Base-by-base conservation (phyloP, 176 grass and related monocot genomes). In the Rhynchospora tenuis region DNA sequence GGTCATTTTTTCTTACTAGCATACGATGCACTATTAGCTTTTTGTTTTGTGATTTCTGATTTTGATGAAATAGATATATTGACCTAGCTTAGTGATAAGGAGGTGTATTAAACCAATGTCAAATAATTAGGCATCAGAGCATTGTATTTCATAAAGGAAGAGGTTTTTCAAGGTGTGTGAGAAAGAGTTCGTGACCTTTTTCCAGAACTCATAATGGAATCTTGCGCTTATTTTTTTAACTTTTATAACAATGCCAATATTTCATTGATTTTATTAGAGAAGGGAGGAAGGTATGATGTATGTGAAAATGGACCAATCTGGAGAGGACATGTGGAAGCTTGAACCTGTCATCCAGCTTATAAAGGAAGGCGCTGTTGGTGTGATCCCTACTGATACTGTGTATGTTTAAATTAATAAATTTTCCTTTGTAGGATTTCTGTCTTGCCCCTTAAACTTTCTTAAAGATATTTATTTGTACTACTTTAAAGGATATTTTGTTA, bases 311-410 rank as follows among this genome's bases (percentile, higher is more conserved):
- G 91, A 98, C 70, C 86, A 88, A 17, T 83, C 86, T 56, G 90
- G 93, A 31, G 59, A 88, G 58, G 93, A 91, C 78, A 86, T 84
- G 76, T 95, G 89, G 96, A 98, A 94, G 83, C 88, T 99, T 77
- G 96, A 93, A 7, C 82, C 85, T 6, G 60, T 99, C 47, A 81
- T 95, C 59, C 60, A 95, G 56, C 89, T 99, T 59, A 95, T 95
- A 78, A 91, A 86, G 42, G 78, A 73, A 86, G 96, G 96, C 57
- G 96, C 88, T 43, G 96, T 99, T 28, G 93, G 89, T 38, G 81
- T 99, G 33, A 90, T 99, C 51, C 86, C 96, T 46, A 99, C 91
- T 14, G 93, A 99, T 89, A 99, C 93, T 4, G 93, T 99, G 96
- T 99, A 93, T 57, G 75, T 56, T 50, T 24, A 44, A 46, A 66